Conservation (phyloP, 2,329 filamentous ascomycete species). For the Talaromyces sp. region DNA sequence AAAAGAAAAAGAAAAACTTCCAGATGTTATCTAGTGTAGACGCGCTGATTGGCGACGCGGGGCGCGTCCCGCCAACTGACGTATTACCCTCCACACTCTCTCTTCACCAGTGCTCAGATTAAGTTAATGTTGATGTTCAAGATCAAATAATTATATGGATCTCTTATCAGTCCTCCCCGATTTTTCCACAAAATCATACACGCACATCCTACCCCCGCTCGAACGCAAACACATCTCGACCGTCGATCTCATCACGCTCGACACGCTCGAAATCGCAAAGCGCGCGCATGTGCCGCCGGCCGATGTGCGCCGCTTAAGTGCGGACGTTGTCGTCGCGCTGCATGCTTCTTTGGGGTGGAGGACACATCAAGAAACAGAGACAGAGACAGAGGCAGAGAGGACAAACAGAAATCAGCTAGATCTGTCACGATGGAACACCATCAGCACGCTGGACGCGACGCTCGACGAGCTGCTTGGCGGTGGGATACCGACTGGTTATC, state of each 20-base stretch:
- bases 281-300: slow-evolving; percentile 75
- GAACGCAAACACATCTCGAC: slow-evolving; percentile 75
- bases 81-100: neutral
- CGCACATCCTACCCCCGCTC: slow-evolving; percentile 71
- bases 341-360: slow-evolving; percentile 56
- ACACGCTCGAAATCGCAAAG: slow-evolving; percentile 77
- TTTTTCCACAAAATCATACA: slow-evolving; percentile 67
- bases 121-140: neutral
- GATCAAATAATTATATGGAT: slow-evolving; percentile 49
- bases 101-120: neutral
- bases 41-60: neutral
- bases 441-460: slow-evolving; percentile 74
- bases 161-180: slow-evolving; percentile 75
- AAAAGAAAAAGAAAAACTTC: no score
- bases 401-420: slow-evolving; percentile 25
- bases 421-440: slow-evolving; percentile 48
- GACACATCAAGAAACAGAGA: neutral
- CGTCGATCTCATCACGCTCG: slow-evolving; percentile 79
- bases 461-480: slow-evolving; percentile 71
- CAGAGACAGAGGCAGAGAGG: slow-evolving; percentile 15
- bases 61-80: neutral
- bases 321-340: slow-evolving; percentile 62
- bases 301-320: slow-evolving; percentile 71
- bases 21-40: neutral
- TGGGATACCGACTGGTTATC: slow-evolving; percentile 72